These are phyloP conservation scores for Usnea hakonensis DNA, from an alignment of 495 filamentous ascomycete genomes.

Conservation along the genomic window DNA sequence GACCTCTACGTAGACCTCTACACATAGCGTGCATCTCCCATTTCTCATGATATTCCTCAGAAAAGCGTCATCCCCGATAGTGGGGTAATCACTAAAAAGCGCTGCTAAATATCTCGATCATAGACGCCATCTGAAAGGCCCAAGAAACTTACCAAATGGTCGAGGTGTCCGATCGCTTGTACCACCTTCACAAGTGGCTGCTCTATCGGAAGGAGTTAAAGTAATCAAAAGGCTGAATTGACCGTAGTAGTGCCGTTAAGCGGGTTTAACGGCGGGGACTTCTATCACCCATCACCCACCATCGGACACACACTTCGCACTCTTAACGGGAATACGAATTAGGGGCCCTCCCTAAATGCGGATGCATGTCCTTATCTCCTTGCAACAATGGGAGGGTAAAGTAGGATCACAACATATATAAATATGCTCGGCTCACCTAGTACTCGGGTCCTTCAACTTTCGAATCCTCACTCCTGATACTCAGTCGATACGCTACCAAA, in stretches of 20 bases:
- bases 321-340: not conserved
- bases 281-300: no score
- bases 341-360: not conserved
- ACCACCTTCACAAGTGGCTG: no score
- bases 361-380: not conserved
- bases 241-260: not conserved
- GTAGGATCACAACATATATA: not conserved
- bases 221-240: not conserved
- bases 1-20: not conserved
- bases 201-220: no score
- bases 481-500: not conserved
- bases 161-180: no score
- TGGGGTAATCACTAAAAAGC: no score
- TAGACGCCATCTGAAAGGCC: no score
- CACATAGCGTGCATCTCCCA: conserved; percentile 2
- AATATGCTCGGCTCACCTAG: not conserved
- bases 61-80: no score
- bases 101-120: no score
- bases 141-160: no score
- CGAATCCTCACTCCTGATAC: not conserved
- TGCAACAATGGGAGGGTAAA: not conserved
- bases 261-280: no score
- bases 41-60: not conserved
- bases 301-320: no score
- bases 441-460: not conserved